A percentile compares a stretch with the other conserved stretches of the same genome.
Conservation (phyloP, 208 protist species). For the Crithidia expoeki region DNA sequence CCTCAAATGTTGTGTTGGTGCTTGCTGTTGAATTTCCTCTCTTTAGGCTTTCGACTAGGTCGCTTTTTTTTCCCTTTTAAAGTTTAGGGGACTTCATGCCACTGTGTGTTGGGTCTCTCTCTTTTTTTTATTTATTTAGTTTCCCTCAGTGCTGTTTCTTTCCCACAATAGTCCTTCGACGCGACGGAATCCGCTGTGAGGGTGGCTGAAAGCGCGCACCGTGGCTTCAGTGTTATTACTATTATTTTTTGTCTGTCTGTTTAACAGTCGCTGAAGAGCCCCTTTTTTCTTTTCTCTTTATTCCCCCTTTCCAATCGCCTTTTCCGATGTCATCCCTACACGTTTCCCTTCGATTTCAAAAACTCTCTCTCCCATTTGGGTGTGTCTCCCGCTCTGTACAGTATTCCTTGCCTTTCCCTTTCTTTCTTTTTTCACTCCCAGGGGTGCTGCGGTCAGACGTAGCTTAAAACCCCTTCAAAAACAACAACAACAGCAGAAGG, state of each 20-base stretch:
- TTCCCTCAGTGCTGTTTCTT: not conserved
- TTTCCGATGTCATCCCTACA: constrained; percentile 1
- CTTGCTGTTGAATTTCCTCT: too few relatives aligned
- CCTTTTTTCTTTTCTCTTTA: constrained; percentile 1
- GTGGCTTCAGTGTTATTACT: not conserved
- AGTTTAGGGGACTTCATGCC: too few relatives aligned
- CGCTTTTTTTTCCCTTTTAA: too few relatives aligned
- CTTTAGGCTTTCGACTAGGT: too few relatives aligned
- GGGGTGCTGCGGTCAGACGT: too few relatives aligned
- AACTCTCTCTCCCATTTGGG: not conserved
- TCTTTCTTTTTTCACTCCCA: constrained; percentile 12
- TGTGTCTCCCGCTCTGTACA: constrained; percentile 7
- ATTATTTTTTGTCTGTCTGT: not conserved
- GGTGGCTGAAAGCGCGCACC: not conserved
- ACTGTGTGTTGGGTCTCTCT: too few relatives aligned
- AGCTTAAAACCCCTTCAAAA: too few relatives aligned
- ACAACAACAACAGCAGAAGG: too few relatives aligned
- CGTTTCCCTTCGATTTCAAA: not conserved
- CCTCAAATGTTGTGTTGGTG: too few relatives aligned
- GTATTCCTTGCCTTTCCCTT: constrained; percentile 13
- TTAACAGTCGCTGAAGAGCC: not conserved
- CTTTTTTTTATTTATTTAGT: too few relatives aligned
- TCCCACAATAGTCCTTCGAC: not conserved
- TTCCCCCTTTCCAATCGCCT: not conserved
- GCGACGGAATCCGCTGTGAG: constrained; percentile 3